A percentile compares a stretch with the other conserved stretches of the same genome.
Evolutionary conservation across 2,329 filamentous ascomycete genomes (phyloP).

Genomic region (Ceratocystis albifundus): DNA sequence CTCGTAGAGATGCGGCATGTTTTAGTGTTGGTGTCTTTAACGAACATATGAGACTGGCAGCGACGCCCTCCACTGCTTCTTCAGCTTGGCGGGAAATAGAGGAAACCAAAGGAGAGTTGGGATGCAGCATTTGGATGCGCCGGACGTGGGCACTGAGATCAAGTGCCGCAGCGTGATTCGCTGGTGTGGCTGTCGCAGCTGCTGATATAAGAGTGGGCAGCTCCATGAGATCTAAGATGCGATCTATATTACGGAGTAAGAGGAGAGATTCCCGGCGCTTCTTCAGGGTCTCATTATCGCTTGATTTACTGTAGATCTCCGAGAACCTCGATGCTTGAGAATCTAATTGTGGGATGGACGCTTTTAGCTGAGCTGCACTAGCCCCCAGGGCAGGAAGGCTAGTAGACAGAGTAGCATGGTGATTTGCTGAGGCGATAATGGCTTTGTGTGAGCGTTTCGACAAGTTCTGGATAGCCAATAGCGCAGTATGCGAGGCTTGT

Average conservation of each 20-base stretch:
- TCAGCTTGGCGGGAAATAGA: slow-evolving; percentile 69
- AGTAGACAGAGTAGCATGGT: slow-evolving; percentile 60
- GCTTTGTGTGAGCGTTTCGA: slow-evolving; percentile 81
- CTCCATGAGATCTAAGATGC: slow-evolving; percentile 81
- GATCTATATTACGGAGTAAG: slow-evolving; percentile 74
- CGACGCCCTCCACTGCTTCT: slow-evolving; percentile 77
- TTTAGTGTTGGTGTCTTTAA: slow-evolving; percentile 71
- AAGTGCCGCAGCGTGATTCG: slow-evolving; percentile 77
- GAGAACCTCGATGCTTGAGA: slow-evolving; percentile 69
- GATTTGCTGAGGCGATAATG: slow-evolving; percentile 68
- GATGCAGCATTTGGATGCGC: slow-evolving; percentile 70
- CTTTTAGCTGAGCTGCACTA: slow-evolving; percentile 54
- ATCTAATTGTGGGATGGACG: slow-evolving; percentile 68
- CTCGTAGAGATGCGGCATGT: slow-evolving; percentile 79
- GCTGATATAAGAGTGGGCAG: slow-evolving; percentile 76
- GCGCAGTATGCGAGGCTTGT: slow-evolving; percentile 66
- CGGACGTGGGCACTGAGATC: slow-evolving; percentile 92
- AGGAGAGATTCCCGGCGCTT: slow-evolving; percentile 69
- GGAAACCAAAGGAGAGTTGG: slow-evolving; percentile 60
- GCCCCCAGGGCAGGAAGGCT: slow-evolving; percentile 59
- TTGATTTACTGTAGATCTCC: slow-evolving; percentile 54
- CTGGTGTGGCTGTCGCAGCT: slow-evolving; percentile 52
- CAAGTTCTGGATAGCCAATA: slow-evolving; percentile 73
- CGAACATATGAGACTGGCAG: slow-evolving; percentile 65
- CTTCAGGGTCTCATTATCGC: slow-evolving; percentile 57